These are phyloP conservation scores for Metschnikowia gruessii DNA, from an alignment of 805 yeast species.

Conservation along the genomic window DNA sequence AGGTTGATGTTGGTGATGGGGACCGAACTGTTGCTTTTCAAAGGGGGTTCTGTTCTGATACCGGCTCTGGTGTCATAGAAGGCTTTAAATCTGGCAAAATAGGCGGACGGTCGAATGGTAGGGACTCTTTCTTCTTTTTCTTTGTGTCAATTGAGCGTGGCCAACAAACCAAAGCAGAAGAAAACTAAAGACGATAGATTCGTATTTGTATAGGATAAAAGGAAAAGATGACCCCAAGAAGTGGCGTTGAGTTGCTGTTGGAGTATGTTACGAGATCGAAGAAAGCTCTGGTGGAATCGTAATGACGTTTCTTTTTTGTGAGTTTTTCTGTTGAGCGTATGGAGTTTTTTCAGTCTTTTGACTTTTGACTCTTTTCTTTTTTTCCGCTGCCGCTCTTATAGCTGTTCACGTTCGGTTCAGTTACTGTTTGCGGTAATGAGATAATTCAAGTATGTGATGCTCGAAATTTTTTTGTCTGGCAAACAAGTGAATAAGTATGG, in stretches of 20 bases:
- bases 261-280: background rate
- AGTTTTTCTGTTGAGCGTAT: too few relatives aligned
- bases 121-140: background rate
- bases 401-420: background rate
- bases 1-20: too few relatives aligned
- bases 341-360: too few relatives aligned
- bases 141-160: background rate
- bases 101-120: background rate
- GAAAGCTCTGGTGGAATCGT: background rate
- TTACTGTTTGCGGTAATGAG: background rate
- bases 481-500: too few relatives aligned
- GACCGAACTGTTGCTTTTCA: too few relatives aligned
- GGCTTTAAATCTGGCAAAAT: background rate
- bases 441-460: background rate
- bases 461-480: too few relatives aligned
- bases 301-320: too few relatives aligned
- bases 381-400: background rate
- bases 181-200: too few relatives aligned
- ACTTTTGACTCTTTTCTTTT: background rate
- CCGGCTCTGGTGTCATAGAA: constrained; percentile 1
- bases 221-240: background rate
- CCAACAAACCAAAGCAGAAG: too few relatives aligned
- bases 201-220: too few relatives aligned
- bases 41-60: background rate
- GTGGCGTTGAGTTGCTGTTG: background rate